phyloP scores from a whole-genome alignment of 495 filamentous ascomycete genomes.

The Lasiosphaeria miniovina region DNA sequence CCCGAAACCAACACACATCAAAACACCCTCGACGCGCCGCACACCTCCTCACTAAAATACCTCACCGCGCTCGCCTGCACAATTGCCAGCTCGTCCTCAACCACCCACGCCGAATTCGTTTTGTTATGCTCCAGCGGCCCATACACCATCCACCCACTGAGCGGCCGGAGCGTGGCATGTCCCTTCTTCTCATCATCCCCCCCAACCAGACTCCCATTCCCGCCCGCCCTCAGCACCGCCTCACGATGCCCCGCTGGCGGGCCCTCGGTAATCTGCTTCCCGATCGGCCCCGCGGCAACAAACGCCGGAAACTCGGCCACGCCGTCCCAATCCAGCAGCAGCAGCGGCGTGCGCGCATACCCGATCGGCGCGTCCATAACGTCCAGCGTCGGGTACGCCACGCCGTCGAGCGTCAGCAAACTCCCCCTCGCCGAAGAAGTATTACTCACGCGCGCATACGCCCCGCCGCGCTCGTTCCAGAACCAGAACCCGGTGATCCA shows the following conservation, averaged over 20 bases:
- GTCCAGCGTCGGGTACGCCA: conserved; percentile 22
- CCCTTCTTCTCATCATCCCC: not conserved
- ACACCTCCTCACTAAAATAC: too few relatives aligned
- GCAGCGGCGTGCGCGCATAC: conserved; percentile 30
- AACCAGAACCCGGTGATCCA: conserved; percentile 51
- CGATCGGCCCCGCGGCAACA: conserved; percentile 28
- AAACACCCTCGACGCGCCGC: too few relatives aligned
- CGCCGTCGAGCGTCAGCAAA: conserved; percentile 18
- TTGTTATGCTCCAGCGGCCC: conserved; percentile 21
- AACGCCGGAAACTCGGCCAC: conserved; percentile 23
- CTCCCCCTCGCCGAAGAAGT: not conserved
- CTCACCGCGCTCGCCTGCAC: too few relatives aligned
- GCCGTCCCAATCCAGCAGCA: conserved; percentile 25
- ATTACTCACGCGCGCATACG: conserved; percentile 3
- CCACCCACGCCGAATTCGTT: not conserved
- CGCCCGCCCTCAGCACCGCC: conserved; percentile 18
- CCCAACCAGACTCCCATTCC: conserved; percentile 6
- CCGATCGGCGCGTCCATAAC: conserved; percentile 27
- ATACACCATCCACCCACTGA: conserved; percentile 32
- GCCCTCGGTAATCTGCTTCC: conserved; percentile 25
- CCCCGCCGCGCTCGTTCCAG: conserved; percentile 40
- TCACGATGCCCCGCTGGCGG: conserved; percentile 23
- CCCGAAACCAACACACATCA: too few relatives aligned
- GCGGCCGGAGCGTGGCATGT: conserved; percentile 26
- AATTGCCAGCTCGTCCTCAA: too few relatives aligned